Percentiles rank a stretch among this genome's conserved stretches.
Conservation (phyloP, 2,329 filamentous ascomycete genomes). For the Botrytis paeoniae region DNA sequence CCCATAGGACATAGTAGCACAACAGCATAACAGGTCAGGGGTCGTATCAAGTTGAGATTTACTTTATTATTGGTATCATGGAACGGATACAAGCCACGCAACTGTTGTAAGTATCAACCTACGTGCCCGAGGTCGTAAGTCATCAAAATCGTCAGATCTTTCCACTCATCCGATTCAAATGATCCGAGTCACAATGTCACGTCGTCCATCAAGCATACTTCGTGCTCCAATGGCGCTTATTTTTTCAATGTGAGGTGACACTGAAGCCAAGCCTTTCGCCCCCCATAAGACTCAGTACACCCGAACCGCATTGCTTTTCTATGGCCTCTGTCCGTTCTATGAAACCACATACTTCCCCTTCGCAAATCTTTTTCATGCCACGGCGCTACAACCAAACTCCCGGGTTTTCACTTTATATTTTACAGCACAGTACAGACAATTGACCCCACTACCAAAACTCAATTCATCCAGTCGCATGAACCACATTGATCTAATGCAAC, state of each 20-base stretch:
- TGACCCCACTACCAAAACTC: not conserved
- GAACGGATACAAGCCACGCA: not conserved
- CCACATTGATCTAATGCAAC: not conserved
- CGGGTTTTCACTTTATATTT: not conserved
- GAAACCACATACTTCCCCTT: not conserved
- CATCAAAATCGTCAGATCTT: not conserved
- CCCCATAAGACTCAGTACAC: not conserved
- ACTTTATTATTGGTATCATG: not conserved
- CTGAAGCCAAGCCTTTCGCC: too few species aligned
- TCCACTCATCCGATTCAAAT: not conserved
- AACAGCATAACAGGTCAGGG: not conserved
- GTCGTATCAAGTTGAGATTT: not conserved
- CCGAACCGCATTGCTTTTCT: not conserved
- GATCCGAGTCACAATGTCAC: not conserved
- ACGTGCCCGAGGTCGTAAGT: not conserved
- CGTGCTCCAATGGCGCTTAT: slow-evolving; percentile 3
- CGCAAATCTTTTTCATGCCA: not conserved
- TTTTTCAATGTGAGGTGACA: not conserved
- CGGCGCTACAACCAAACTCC: slow-evolving; percentile 10
- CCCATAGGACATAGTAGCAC: not conserved
- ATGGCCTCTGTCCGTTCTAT: not conserved
- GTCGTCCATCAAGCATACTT: not conserved
- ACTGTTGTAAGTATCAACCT: not conserved
- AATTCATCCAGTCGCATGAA: slow-evolving; percentile 4
- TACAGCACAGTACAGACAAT: not conserved